Evolutionary conservation across 1,139 yeast genomes (phyloP), one percentile per base, ranked within the genome.

Genomic region (Diutina sp.): DNA sequence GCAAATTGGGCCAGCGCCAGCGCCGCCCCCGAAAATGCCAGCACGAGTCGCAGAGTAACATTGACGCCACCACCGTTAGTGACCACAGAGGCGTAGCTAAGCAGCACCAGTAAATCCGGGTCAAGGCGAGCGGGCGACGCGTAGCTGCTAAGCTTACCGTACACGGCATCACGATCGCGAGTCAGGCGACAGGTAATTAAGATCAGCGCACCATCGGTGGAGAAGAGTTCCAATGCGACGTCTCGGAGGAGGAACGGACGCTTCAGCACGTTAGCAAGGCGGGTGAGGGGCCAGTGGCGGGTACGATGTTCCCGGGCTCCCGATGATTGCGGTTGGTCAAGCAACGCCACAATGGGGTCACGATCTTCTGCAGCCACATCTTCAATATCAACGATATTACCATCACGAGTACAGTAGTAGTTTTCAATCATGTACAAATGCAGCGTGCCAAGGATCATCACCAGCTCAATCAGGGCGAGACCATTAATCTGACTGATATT

Each of bases 401-500:
- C 80, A 57, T 79, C 79, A 0, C 76, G 62, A 56, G 79, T 78
- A 60, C 79, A 85, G 61, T 84, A 85, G 64, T 85, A 88, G 61
- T 84, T 83, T 58, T 83, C 87, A 58, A 87, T 80, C 61, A 88
- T 70, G 64, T 88, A 89, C 14, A 87, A 62, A 63, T 85, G 83
- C 8, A 73, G 72, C 3, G 76, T 69, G 0, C 96, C 95, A 38
- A 85, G 66, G 28, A 89, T 85, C 69, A 89, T 71, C 55, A 89
- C 74, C 44, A 93, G 87, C 64, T 88, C 95, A 28, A 78, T 72
- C 0, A 90, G 83, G 28, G 84, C 87, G 28, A 89, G 70, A 0
- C 96, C 96, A 58, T 84, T 72, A 29, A 89, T 80, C 56, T 84
- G 83, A 59, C 90, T 82, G 1, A 87, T 82, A 66, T 89, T 89